Evolutionary conservation across 192 early-diverging fungal species (phyloP).

Genomic region (Globomyces pollinis-pini): DNA sequence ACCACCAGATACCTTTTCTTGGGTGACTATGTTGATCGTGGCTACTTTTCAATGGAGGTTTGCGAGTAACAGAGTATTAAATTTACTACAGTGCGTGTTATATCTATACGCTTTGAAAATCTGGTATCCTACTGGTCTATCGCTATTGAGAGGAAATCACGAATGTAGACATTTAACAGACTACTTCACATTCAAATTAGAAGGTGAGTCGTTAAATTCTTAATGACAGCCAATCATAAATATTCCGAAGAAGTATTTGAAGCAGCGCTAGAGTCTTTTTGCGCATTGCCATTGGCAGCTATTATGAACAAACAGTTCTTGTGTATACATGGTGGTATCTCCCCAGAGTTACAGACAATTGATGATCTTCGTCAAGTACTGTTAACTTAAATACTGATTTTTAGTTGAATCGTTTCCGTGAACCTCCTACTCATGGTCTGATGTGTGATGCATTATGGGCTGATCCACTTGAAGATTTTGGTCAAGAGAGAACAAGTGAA

Average conservation of each 20-base stretch:
- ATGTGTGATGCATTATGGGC: conserved; percentile 96
- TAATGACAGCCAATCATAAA: conserved; percentile 80
- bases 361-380: conserved; percentile 68
- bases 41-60: conserved; percentile 96
- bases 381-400: not conserved
- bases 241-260: conserved; percentile 89
- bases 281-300: conserved; percentile 81
- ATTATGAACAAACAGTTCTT: conserved; percentile 95
- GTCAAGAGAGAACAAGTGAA: conserved; percentile 84
- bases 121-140: conserved; percentile 79
- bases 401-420: conserved; percentile 79
- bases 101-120: conserved; percentile 89
- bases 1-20: conserved; percentile 88
- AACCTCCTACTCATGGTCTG: conserved; percentile 87
- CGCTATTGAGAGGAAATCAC: conserved; percentile 91
- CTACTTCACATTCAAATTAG: conserved; percentile 96
- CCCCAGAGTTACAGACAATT: conserved; percentile 85
- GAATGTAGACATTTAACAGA: conserved; percentile 96
- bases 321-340: conserved; percentile 93
- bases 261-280: conserved; percentile 84
- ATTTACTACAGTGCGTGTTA: conserved; percentile 63
- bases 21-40: conserved; percentile 95
- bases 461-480: conserved; percentile 94
- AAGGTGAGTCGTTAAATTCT: conserved; percentile 61
- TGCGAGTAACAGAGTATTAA: not conserved